Conservation (phyloP, 2,329 filamentous ascomycete species). For the Neonectria coccinea region DNA sequence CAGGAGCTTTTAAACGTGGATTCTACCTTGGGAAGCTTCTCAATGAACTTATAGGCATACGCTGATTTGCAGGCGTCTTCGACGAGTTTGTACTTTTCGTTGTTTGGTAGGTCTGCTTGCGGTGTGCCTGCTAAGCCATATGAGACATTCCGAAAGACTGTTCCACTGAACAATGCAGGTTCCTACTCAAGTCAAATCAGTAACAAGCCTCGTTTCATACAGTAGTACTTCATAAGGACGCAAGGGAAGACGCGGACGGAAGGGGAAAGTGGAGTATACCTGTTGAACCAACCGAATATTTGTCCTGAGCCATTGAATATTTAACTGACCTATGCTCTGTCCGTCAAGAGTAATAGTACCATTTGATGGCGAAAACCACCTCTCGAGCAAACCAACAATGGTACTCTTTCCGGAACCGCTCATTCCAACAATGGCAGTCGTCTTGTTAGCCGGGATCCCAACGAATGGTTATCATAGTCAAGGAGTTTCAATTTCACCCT, state of each 20-base stretch:
- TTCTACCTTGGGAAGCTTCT: conserved; percentile 51
- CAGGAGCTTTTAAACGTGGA: too few species aligned
- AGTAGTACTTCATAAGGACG: too few species aligned
- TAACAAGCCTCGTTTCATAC: too few species aligned
- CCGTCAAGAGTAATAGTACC: conserved; percentile 53
- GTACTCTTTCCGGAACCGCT: conserved; percentile 55
- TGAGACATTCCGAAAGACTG: conserved; percentile 65
- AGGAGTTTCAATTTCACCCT: too few species aligned
- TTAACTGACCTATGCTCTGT: conserved; percentile 48
- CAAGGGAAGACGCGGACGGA: too few species aligned
- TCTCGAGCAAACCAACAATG: conserved; percentile 53
- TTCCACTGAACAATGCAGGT: conserved; percentile 57
- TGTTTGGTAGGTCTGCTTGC: conserved; percentile 44
- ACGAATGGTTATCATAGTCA: too few species aligned
- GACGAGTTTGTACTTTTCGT: conserved; percentile 25
- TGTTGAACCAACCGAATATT: conserved; percentile 54
- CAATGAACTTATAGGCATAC: conserved; percentile 64
- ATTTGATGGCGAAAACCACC: conserved; percentile 52
- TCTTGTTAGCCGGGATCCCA: conserved; percentile 59
- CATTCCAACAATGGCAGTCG: conserved; percentile 54
- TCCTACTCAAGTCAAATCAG: conserved; percentile 43
- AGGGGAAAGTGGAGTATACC: conserved; percentile 17
- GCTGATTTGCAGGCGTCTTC: conserved; percentile 60
- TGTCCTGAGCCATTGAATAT: conserved; percentile 53
- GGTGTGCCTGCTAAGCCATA: conserved; percentile 59